These are phyloP conservation scores for Cladosporium oxysporum DNA, from an alignment of 2,329 filamentous ascomycete genomes.

Conservation along the genomic window DNA sequence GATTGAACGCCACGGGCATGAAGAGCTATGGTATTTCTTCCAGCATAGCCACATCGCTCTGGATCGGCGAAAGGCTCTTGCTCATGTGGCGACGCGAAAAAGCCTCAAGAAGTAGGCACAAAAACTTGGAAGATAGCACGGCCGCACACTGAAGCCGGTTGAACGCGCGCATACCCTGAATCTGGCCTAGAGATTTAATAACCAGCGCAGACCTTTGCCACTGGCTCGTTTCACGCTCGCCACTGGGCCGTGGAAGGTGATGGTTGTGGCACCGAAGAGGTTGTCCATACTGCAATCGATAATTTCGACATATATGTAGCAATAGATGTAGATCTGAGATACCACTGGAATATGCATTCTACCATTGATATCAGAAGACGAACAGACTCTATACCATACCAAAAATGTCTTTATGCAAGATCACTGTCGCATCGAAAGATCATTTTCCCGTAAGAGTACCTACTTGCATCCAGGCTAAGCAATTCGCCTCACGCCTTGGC, in stretches of 20 bases:
- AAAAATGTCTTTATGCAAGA: not conserved
- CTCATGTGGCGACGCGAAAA: not conserved
- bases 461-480: not conserved
- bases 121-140: not conserved
- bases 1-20: not conserved
- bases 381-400: not conserved
- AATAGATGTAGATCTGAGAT: conserved; percentile 5
- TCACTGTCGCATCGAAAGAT: not conserved
- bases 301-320: not conserved
- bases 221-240: not conserved
- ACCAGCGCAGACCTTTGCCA: not conserved
- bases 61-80: not conserved
- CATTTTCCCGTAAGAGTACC: not conserved
- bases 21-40: not conserved
- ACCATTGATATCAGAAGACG: not conserved
- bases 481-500: conserved; percentile 3
- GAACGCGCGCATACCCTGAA: not conserved
- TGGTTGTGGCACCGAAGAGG: not conserved
- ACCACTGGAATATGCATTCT: not conserved
- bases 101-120: not conserved
- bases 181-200: not conserved
- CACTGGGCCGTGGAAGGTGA: not conserved
- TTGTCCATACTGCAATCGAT: not conserved
- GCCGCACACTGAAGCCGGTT: not conserved
- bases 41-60: not conserved